Conservation (phyloP, 2,329 filamentous ascomycete genomes). For the Plectosphaerella cucumerina region DNA sequence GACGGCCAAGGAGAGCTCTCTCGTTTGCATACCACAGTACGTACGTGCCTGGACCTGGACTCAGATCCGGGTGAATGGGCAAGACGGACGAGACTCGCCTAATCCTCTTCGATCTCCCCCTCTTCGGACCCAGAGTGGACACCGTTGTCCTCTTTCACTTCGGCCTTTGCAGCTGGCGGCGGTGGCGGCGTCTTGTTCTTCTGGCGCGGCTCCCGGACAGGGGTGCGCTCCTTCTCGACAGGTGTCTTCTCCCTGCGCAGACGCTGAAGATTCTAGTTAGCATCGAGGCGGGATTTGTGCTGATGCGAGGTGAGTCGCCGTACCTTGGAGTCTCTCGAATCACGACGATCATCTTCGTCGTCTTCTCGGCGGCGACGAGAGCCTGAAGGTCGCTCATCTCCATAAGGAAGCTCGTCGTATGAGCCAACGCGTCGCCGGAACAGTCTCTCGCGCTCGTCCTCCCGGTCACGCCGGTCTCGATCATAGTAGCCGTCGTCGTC, state of each 20-base stretch:
- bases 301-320: constrained; percentile 8
- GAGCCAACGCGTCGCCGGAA: constrained; percentile 80
- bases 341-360: constrained; percentile 67
- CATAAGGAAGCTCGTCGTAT: constrained; percentile 87
- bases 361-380: constrained; percentile 75
- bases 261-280: constrained; percentile 41
- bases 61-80: constrained; percentile 6
- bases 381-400: constrained; percentile 63
- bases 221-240: constrained; percentile 55
- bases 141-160: constrained; percentile 49
- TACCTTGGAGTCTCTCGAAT: constrained; percentile 67
- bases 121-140: constrained; percentile 90
- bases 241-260: constrained; percentile 52
- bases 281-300: not conserved
- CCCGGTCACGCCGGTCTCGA: constrained; percentile 79
- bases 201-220: constrained; percentile 50
- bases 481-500: constrained; percentile 71
- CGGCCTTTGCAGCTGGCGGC: constrained; percentile 21
- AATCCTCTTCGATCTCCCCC: constrained; percentile 91
- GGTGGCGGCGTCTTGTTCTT: constrained; percentile 53
- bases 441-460: constrained; percentile 83
- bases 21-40: too few relatives aligned
- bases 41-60: too few relatives aligned
- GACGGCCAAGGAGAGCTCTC: not conserved
- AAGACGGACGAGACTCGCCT: constrained; percentile 14